Evolutionary conservation across 2,329 filamentous ascomycete genomes (phyloP), one percentile per base, ranked within the genome.

Genomic region (Trichophyton equinum): DNA sequence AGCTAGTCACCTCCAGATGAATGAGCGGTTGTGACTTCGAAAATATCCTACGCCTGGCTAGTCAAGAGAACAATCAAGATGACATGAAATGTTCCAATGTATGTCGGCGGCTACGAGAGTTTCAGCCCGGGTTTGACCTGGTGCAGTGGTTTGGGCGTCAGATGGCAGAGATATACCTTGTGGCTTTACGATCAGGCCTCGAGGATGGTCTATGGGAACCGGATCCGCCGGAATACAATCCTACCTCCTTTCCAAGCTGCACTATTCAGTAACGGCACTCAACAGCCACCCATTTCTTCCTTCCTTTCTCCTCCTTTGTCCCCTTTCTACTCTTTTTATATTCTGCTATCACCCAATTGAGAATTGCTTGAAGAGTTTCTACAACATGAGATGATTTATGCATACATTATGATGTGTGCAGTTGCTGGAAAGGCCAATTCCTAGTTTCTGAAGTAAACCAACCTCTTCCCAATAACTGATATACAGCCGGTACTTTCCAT

Each of bases 161-260:
- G 27, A 36, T 38, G n/a, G 36, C 55, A 11, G 55, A 57, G 36
- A 57, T 57, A 8, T 36, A 57, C 20, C 55, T 57, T 38, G 55
- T 57, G 55, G n/a, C 27, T 9, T n/a, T 57, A n/a, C 25, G 18
- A 57, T 57, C 55, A 38, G 55, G 55, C 18, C 9, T 38, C 5
- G 30, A 57, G 38, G 55, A 57, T 36, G 55, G 40, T 57, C 13
- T 57, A 20, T 57, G 55, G 55, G 25, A 27, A 27, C 15, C 55
- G 8, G 55, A 57, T 57, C 55, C 55, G 11, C 55, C 55, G 5
- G 30, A 33, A 11, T 57, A 36, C 15, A 40, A 57, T 18, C 56
- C 56, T 25, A 38, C 55, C 11, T 57, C 49, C 5, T 55, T 46
- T n/a, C 55, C 55, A 27, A 57, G 55, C 55, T 57, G 55, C n/a